A percentile compares a stretch with the other conserved stretches of the same genome.
Evolutionary conservation across 2,329 filamentous ascomycete species (phyloP).

Genomic region (Aspergillus chevalieri): DNA sequence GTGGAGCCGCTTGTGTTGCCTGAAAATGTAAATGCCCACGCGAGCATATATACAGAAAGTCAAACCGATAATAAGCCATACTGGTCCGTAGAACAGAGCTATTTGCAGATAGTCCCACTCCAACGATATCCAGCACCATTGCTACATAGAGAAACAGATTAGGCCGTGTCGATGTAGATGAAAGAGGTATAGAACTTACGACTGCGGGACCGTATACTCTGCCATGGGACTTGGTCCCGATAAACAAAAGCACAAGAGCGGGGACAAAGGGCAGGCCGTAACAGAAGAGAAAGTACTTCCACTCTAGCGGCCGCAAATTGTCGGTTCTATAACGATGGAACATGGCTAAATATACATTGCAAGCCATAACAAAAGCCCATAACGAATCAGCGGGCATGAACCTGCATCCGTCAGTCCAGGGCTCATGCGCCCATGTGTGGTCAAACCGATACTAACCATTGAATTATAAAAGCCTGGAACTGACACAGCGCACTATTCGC

Average conservation of each 20-base stretch:
- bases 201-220: conserved; percentile 54
- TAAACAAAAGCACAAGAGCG: conserved; percentile 58
- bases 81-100: conserved; percentile 57
- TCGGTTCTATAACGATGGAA: conserved; percentile 61
- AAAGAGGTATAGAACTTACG: not conserved
- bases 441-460: conserved; percentile 54
- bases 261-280: conserved; percentile 66
- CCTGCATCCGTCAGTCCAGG: conserved; percentile 37
- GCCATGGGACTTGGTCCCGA: conserved; percentile 44
- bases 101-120: conserved; percentile 65
- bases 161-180: conserved; percentile 48
- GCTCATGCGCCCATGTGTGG: not conserved
- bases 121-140: conserved; percentile 68
- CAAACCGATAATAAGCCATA: conserved; percentile 19
- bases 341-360: conserved; percentile 72
- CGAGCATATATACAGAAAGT: conserved; percentile 18
- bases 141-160: conserved; percentile 16
- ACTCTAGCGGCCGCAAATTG: conserved; percentile 59
- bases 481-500: conserved; percentile 58
- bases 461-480: conserved; percentile 68
- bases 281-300: conserved; percentile 59
- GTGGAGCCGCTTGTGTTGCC: not conserved
- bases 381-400: conserved; percentile 66
- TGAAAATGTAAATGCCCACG: conserved; percentile 5
- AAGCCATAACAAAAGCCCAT: conserved; percentile 71